A percentile compares a stretch with the other conserved stretches of the same genome.
Evolutionary conservation across 352 stramenopile species (phyloP).

Genomic region (Lagenidium sp.): DNA sequence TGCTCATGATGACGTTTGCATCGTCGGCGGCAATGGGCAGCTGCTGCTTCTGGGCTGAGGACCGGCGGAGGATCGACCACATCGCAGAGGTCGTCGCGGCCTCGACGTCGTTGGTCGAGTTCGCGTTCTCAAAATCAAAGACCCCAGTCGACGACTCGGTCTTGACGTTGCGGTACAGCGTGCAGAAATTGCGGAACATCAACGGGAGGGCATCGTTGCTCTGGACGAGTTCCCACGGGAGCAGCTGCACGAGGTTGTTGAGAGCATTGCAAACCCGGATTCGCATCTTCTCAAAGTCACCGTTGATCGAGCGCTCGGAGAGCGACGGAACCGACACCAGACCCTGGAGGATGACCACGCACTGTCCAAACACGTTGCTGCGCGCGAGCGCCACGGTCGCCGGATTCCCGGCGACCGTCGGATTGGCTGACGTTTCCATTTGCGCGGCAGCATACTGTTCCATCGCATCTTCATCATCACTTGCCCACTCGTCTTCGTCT

Average conservation of each 20-base stretch:
- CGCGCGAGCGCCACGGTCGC: conserved; percentile 26
- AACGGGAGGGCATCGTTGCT: conserved; percentile 51
- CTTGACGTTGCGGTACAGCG: conserved; percentile 60
- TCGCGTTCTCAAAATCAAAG: conserved; percentile 28
- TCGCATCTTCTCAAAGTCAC: conserved; percentile 76
- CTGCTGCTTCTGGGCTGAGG: conserved; percentile 36
- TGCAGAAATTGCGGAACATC: conserved; percentile 73
- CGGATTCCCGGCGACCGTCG: conserved; percentile 8
- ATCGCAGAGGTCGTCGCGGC: conserved; percentile 63
- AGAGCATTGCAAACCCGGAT: conserved; percentile 73
- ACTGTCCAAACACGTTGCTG: conserved; percentile 42
- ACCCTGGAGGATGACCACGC: conserved; percentile 63
- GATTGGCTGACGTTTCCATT: conserved; percentile 32
- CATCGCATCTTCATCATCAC: conserved; percentile 86
- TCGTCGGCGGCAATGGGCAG: conserved; percentile 48
- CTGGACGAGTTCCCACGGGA: conserved; percentile 41
- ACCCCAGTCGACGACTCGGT: conserved; percentile 21
- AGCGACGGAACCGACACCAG: conserved; percentile 65
- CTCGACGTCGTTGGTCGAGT: conserved; percentile 50
- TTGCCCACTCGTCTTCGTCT: conserved; percentile 79
- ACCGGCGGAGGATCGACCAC: conserved; percentile 56
- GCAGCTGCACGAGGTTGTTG: conserved; percentile 69
- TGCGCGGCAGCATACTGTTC: conserved; percentile 62
- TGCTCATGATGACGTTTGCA: conserved; percentile 56
- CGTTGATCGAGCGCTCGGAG: conserved; percentile 27